phyloP scores from a whole-genome alignment of 2,329 filamentous ascomycete genomes.

The Aureobasidium lini region DNA sequence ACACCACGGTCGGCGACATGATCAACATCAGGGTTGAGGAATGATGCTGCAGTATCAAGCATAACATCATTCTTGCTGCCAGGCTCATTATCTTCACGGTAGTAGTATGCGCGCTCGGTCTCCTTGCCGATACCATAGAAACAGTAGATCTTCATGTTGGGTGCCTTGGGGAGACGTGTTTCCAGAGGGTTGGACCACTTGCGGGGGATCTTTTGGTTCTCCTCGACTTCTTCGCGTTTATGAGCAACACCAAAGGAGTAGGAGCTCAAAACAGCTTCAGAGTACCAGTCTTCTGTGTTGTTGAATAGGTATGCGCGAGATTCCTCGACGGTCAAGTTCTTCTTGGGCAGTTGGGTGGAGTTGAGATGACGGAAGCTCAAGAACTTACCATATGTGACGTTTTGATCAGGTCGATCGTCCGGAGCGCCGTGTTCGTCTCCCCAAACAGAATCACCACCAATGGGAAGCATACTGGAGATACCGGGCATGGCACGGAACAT shows the following conservation, averaged over 20 bases:
- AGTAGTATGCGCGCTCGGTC: slow-evolving; percentile 89
- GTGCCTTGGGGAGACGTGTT: slow-evolving; percentile 75
- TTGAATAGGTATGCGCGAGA: slow-evolving; percentile 71
- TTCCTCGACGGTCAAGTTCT: slow-evolving; percentile 74
- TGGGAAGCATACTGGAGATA: slow-evolving; percentile 91
- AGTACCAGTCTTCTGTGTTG: slow-evolving; percentile 80
- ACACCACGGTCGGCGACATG: slow-evolving; percentile 80
- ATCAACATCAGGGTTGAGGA: slow-evolving; percentile 53
- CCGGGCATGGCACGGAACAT: slow-evolving; percentile 97
- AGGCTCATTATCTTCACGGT: slow-evolving; percentile 62
- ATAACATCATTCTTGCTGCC: slow-evolving; percentile 56
- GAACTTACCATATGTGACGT: slow-evolving; percentile 68
- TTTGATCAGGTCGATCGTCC: slow-evolving; percentile 70
- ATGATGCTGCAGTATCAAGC: slow-evolving; percentile 62
- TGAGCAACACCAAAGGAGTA: slow-evolving; percentile 89
- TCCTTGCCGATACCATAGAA: slow-evolving; percentile 95
- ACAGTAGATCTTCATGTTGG: slow-evolving; percentile 89
- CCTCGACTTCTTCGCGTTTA: slow-evolving; percentile 70
- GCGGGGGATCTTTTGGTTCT: slow-evolving; percentile 40
- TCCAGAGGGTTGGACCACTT: slow-evolving; percentile 98
- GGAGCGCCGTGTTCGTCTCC: slow-evolving; percentile 81
- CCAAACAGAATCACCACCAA: slow-evolving; percentile 93
- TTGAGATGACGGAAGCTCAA: slow-evolving; percentile 74
- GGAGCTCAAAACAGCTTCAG: slow-evolving; percentile 59
- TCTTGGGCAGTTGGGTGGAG: slow-evolving; percentile 30